A percentile compares a stretch with the other conserved stretches of the same genome.
These are phyloP conservation scores for Penicillium expansum DNA, from an alignment of 2,329 filamentous ascomycete genomes.

Conservation along the genomic window DNA sequence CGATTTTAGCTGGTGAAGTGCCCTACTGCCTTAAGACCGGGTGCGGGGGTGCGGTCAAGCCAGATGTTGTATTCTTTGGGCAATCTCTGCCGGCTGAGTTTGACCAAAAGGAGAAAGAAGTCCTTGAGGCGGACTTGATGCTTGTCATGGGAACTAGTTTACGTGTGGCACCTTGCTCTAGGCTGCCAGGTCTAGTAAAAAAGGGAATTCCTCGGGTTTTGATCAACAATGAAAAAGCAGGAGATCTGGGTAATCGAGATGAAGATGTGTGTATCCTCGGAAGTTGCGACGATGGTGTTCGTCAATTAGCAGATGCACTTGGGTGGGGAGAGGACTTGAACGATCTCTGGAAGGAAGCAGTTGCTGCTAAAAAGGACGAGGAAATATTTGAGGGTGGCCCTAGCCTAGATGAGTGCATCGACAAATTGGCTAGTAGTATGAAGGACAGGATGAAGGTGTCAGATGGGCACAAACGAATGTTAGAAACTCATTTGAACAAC, in stretches of 20 bases:
- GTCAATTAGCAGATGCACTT: conserved; percentile 67
- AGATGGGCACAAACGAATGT: too few species aligned
- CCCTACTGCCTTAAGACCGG: conserved; percentile 59
- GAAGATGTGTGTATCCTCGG: conserved; percentile 77
- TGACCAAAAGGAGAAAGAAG: conserved; percentile 51
- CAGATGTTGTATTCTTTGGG: conserved; percentile 84
- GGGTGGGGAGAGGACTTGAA: conserved; percentile 81
- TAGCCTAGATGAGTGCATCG: conserved; percentile 50
- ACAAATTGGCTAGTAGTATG: conserved; percentile 49
- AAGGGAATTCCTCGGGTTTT: conserved; percentile 66
- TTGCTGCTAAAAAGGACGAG: conserved; percentile 56
- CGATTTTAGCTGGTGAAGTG: conserved; percentile 63
- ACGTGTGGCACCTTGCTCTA: conserved; percentile 75
- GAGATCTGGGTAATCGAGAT: conserved; percentile 65
- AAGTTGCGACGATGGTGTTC: conserved; percentile 72
- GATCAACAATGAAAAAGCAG: conserved; percentile 76
- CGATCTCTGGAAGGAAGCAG: conserved; percentile 61
- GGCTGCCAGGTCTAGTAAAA: conserved; percentile 61
- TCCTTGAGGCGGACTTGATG: conserved; percentile 62
- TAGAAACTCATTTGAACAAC: conserved; percentile 25
- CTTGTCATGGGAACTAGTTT: conserved; percentile 80
- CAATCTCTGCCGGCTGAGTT: conserved; percentile 63
- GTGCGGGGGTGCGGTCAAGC: conserved; percentile 75
- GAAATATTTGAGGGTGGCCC: conserved; percentile 42
- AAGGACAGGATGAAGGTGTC: conserved; percentile 47